phyloP scores from a whole-genome alignment of 768 basidiomycete species.

The Agaricus blazei region DNA sequence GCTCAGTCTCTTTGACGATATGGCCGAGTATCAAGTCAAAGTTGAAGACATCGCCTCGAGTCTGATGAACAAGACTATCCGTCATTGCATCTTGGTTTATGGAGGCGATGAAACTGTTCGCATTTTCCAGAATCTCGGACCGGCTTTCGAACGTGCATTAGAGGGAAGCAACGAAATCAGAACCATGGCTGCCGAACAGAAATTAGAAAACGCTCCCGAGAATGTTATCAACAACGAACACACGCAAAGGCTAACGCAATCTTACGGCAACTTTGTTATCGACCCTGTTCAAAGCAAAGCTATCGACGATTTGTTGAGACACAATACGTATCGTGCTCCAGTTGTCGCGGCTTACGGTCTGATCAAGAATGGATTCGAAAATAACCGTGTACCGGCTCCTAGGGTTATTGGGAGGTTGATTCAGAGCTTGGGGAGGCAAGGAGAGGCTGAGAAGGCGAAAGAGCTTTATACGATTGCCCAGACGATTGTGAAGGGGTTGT shows the following conservation, averaged over 20 bases:
- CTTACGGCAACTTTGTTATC: not conserved
- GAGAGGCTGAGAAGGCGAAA: constrained; percentile 55
- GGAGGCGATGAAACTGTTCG: constrained; percentile 18
- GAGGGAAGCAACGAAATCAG: constrained; percentile 15
- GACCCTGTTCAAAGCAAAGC: constrained; percentile 2
- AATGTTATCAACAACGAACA: not conserved
- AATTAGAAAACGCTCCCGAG: not conserved
- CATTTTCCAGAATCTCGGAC: constrained; percentile 26
- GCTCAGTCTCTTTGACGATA: not conserved
- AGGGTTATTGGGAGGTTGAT: constrained; percentile 58
- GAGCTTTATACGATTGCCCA: constrained; percentile 70
- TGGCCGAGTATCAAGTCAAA: not conserved
- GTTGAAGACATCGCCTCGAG: not conserved
- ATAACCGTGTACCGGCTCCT: constrained; percentile 46
- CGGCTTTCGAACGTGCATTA: constrained; percentile 22
- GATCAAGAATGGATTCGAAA: constrained; percentile 40
- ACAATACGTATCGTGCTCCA: not conserved
- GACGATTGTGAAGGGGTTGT: constrained; percentile 42
- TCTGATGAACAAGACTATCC: constrained; percentile 6
- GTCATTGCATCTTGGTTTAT: constrained; percentile 3
- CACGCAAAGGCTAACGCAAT: not conserved
- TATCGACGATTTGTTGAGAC: constrained; percentile 10
- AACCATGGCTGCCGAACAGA: not conserved
- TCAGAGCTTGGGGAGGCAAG: constrained; percentile 58
- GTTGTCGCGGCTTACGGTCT: constrained; percentile 36